Conservation (phyloP, 73 alveolate species). For the Stentor coeruleus region DNA sequence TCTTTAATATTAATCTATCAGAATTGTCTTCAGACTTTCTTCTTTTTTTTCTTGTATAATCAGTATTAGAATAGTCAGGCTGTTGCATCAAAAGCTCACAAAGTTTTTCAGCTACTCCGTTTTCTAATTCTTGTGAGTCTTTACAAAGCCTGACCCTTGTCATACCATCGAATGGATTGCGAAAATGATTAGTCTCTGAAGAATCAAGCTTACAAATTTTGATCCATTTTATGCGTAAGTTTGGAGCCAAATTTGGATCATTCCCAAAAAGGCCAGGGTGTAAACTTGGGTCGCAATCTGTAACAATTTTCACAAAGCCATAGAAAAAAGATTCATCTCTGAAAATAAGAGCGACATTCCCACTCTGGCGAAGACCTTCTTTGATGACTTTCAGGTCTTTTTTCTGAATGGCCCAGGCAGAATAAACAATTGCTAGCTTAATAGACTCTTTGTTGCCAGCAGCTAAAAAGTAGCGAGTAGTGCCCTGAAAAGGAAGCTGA, state of each 20-base stretch:
- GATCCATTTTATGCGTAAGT: conserved; percentile 18
- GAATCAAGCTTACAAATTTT: conserved; percentile 10
- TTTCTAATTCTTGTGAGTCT: conserved; percentile 19
- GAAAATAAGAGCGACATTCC: conserved; percentile 23
- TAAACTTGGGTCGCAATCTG: conserved; percentile 18
- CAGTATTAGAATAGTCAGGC: background rate
- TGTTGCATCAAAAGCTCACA: background rate
- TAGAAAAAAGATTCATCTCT: conserved; percentile 19
- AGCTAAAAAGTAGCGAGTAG: conserved; percentile 5
- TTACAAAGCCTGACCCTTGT: background rate
- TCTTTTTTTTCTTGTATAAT: background rate
- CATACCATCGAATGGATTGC: conserved; percentile 26
- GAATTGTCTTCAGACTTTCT: background rate
- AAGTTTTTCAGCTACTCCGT: conserved; percentile 21
- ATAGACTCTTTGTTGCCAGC: conserved; percentile 12
- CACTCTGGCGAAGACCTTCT: background rate
- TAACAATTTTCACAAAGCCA: conserved; percentile 28
- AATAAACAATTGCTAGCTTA: background rate
- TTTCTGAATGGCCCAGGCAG: conserved; percentile 17
- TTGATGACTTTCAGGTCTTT: background rate
- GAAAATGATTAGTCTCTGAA: background rate
- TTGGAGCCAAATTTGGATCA: background rate
- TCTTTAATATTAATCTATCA: no score
- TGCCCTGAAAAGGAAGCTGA: conserved; percentile 20
- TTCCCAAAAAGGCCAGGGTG: conserved; percentile 30